Evolutionary conservation across 257 asterid genomes (phyloP), one percentile per base, ranked within the genome.

Genomic region (Nicotiana tomentosiformis): DNA sequence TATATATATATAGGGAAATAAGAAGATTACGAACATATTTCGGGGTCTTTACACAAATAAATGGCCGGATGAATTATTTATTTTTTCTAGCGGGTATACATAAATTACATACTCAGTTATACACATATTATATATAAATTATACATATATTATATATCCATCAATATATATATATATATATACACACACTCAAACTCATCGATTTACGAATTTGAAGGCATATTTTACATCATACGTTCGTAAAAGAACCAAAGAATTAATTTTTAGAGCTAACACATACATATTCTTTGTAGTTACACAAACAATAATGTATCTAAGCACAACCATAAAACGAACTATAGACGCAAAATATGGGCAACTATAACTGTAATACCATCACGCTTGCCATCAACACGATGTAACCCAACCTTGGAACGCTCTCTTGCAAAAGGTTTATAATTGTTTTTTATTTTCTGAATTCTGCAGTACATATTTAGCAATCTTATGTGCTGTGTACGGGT

Each of bases 321-420:
- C 69, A 23, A 9, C 14, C 26, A 23, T 66, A 66, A 32, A 66
- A 17, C 39, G 49, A 66, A 66, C 74, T 66, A 66, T 66, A 18
- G 51, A 18, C 23, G 49, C 14, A 66, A 20, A 66, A 85, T 49
- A 17, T 65, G 61, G 15, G 91, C 89, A n/a, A 82, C 84, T 8
- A 86, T 76, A 10, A 90, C 91, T 1, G 90, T 87, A 12, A 88
- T 82, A 62, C 88, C 93, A 82, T 88, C 91, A 11, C 17, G 2
- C 46, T 87, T 88, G 76, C 93, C 90, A 17, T 91, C 91, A 15
- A 1, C 4, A 23, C 4, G 29, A 3, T 0, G 0, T 4, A 26
- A 4, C 7, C 87, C 86, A 17, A 81, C 88, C 30, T 33, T 74
- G 10, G 5, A 1, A 2, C 84, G 80, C 43, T 85, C 90, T 58